Conservation (phyloP, 495 filamentous ascomycete genomes). For the Glutinoglossum americanum region DNA sequence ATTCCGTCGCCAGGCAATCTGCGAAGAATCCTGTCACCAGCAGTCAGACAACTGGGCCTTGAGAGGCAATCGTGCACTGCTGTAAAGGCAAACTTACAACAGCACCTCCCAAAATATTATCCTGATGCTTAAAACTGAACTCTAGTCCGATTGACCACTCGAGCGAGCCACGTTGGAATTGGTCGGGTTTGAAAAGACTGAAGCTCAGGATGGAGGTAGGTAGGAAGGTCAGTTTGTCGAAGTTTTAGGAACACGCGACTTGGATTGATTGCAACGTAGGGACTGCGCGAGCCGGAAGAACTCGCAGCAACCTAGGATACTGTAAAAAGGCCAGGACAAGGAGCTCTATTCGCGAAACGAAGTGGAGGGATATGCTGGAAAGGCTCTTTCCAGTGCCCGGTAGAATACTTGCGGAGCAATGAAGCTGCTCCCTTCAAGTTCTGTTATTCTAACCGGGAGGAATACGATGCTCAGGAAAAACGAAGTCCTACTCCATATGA, state of each 20-base stretch:
- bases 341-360: not conserved
- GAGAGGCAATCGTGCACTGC: not conserved
- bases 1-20: not conserved
- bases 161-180: not conserved
- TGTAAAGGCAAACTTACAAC: not conserved
- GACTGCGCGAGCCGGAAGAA: not conserved
- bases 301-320: not conserved
- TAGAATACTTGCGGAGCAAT: too few species aligned
- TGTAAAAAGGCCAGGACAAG: not conserved
- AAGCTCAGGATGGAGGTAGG: not conserved
- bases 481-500: not conserved
- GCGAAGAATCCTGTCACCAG: not conserved
- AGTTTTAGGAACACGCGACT: not conserved
- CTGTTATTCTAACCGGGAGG: too few species aligned
- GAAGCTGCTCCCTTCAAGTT: too few species aligned
- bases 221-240: not conserved
- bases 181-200: not conserved
- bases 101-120: not conserved
- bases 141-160: not conserved
- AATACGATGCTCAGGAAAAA: not conserved
- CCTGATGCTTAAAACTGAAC: not conserved
- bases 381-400: not conserved
- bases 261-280: not conserved
- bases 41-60: not conserved
- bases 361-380: not conserved